Base-by-base conservation (phyloP, 768 basidiomycete species). In the Trametes coccinea region DNA sequence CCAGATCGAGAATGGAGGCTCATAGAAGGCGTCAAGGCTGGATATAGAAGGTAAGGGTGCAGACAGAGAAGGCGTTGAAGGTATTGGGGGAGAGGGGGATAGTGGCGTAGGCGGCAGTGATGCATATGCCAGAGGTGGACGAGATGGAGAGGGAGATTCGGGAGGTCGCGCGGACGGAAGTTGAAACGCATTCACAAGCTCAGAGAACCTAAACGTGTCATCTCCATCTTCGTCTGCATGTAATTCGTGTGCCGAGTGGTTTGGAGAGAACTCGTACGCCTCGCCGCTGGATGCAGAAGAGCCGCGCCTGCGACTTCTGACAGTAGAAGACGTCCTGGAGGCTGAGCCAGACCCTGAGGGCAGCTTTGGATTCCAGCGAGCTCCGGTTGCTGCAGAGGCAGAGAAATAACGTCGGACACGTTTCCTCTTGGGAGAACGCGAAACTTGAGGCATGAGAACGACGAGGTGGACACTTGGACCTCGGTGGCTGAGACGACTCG, bases 1-100 rank as follows among this genome's bases (percentile, higher is more conserved):
- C 94, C 94, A 96, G 22, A 96, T 71, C 4, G 93, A 93, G 72
- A 92, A 93, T 3, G 91, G 85, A 0, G 77, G 77, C 4, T 73
- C 71, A 51, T 71, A 69, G 43, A 62, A 62, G 40, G 52, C 44
- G n/a, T 67, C 61, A 34, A 54, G 53, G 11, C 59, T 61, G 27
- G 65, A 63, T n/a, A 59, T 54, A 10, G 61, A 61, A 10, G 68
- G 64, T 5, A 70, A 60, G 10, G 70, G 62, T 13, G 73, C 58
- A 2, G 64, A 66, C 5, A 70, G 56, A 14, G 66, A 53, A 0
- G 67, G 34, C 4, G 60, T 17, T 10, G 62, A 13, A 4, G 63
- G 62, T 11, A 70, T 65, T 5, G 71, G 70, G 0, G 78, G 75
- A 47, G 84, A 83, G 29, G 80, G 75, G 17, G 80, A 76, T 52